A percentile compares a stretch with the other conserved stretches of the same genome.
phyloP scores from a whole-genome alignment of 768 basidiomycete species.

The Agaricus subrufescens region DNA sequence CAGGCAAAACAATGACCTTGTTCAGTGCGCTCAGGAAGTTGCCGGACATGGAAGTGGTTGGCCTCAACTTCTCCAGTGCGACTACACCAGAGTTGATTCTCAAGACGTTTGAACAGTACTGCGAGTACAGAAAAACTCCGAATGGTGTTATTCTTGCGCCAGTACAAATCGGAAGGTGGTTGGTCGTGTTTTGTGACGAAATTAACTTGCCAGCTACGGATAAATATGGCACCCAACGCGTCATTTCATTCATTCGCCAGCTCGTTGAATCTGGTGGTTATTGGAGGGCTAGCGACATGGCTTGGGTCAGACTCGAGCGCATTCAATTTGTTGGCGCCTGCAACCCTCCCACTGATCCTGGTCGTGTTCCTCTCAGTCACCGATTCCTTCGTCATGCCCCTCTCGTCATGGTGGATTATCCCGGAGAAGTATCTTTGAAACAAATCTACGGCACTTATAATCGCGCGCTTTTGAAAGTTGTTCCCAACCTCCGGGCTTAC shows the following conservation, averaged over 20 bases:
- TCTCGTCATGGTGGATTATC: slow-evolving; percentile 98
- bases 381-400: slow-evolving; percentile 98
- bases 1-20: slow-evolving; percentile 99
- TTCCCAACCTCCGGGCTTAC: slow-evolving; percentile 90
- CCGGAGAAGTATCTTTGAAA: slow-evolving; percentile 92
- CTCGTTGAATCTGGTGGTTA: slow-evolving; percentile 93
- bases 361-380: slow-evolving; percentile 96
- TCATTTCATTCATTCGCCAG: slow-evolving; percentile 97
- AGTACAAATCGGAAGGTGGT: slow-evolving; percentile 92
- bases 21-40: slow-evolving; percentile 97
- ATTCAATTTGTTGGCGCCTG: slow-evolving; percentile 99
- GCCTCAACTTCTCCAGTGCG: slow-evolving; percentile 98
- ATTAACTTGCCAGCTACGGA: slow-evolving; percentile 97
- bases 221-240: slow-evolving; percentile 97
- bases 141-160: slow-evolving; percentile 97
- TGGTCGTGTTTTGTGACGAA: slow-evolving; percentile 99
- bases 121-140: slow-evolving; percentile 97
- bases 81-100: slow-evolving; percentile 97
- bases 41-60: slow-evolving; percentile 98
- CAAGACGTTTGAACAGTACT: slow-evolving; percentile 99
- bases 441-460: slow-evolving; percentile 99
- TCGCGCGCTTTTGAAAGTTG: slow-evolving; percentile 90
- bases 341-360: slow-evolving; percentile 98
- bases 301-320: slow-evolving; percentile 97
- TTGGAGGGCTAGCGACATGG: slow-evolving; percentile 91